Conservation (phyloP, 371 early-diverging fungal species). For the Batrachochytrium dendrobatidis region DNA sequence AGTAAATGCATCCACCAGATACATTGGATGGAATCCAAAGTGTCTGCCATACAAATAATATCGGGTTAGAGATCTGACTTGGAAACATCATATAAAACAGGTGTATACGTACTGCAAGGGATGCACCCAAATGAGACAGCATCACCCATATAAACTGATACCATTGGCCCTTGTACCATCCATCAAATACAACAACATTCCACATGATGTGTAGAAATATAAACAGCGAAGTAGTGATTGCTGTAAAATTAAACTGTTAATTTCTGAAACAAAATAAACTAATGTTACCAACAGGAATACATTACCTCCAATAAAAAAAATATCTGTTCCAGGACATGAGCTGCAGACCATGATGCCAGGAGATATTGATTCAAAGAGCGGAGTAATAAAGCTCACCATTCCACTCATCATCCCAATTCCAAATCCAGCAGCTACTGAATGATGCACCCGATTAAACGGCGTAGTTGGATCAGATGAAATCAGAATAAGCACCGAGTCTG, state of each 20-base stretch:
- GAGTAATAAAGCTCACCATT: constrained; percentile 56
- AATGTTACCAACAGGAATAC: constrained; percentile 1
- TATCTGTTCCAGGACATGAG: constrained; percentile 52
- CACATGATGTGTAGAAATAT: constrained; percentile 61
- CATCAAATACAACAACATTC: constrained; percentile 68
- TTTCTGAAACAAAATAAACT: background rate
- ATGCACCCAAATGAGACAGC: constrained; percentile 26
- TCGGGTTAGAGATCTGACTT: background rate
- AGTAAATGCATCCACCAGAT: constrained; percentile 19
- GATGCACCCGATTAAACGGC: constrained; percentile 47
- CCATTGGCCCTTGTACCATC: constrained; percentile 30
- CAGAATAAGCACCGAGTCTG: constrained; percentile 51
- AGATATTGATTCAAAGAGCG: constrained; percentile 55
- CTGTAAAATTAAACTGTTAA: constrained; percentile 21
- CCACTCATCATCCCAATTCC: constrained; percentile 66
- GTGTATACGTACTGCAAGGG: constrained; percentile 17
- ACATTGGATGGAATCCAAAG: constrained; percentile 22
- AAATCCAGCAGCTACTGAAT: constrained; percentile 60
- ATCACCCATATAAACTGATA: constrained; percentile 13
- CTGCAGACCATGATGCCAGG: constrained; percentile 62
- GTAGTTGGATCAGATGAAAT: constrained; percentile 52
- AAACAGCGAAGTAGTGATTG: constrained; percentile 60
- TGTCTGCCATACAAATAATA: constrained; percentile 15
- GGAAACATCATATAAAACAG: too few species aligned
- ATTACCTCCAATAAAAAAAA: constrained; percentile 61